Evolutionary conservation across 2,329 filamentous ascomycete species (phyloP), one percentile per base, ranked within the genome.

Genomic region (Colletotrichum siamense): DNA sequence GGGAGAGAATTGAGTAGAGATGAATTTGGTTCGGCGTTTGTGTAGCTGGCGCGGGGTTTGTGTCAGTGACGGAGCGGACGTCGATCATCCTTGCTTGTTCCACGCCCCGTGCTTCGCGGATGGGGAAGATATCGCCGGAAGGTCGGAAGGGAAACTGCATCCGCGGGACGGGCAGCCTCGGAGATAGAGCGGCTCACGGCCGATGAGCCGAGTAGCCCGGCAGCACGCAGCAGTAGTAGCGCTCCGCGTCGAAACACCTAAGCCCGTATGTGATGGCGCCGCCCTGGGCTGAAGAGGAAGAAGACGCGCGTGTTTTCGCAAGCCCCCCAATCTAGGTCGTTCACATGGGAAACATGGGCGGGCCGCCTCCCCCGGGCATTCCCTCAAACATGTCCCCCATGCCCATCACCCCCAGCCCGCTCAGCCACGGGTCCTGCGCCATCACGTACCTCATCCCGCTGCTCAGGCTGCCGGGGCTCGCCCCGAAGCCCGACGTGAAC

Each of bases 371-470:
- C 32, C 83, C 82, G 1, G 83, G 84, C 28, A 86, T 78, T 15
- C 81, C 82, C 63, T 84, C 82, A 26, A 87, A 84, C 72, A 83
- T 81, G 65, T 84, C 70, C 5, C 64, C 64, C 18, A 76, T 64
- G 1, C 64, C 64, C 18, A 76, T 64, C 9, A 64, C 82, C 10
- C 79, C 84, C 71, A 86, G 83, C 81, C 83, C 82, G 18, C 80
- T 84, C 71, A 87, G 83, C 83, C 86, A 87, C 16, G 85, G 83
- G 71, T 88, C 86, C 73, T 84, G 82, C 16, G 75, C 77, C 67
- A 87, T 80, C 68, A 85, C 81, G 76, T 84, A 84, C 39, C 82
- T 81, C 67, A 84, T 81, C 10, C 83, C 83, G 18, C 84, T 73
- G 26, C 55, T 57, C 10, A 77, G 55, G 57, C 70, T 77, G 8